Conservation (phyloP, 116 monocot genomes). For the Trichopus zeylanicus region DNA sequence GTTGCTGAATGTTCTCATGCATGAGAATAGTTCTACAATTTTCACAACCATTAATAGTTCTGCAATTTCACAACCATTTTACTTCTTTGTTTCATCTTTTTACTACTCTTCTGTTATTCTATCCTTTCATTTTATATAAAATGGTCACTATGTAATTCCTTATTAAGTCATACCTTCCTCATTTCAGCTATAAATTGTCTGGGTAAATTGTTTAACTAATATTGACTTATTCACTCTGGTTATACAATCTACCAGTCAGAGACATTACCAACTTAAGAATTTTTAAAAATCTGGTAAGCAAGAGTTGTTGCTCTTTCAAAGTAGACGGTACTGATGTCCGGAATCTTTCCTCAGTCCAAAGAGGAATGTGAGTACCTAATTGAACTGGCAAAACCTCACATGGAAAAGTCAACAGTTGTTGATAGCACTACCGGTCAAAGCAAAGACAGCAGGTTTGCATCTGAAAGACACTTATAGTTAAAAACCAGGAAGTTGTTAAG, state of each 20-base stretch:
- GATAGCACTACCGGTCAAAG: slow-evolving; percentile 56
- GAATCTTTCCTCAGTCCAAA: slow-evolving; percentile 35
- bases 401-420: slow-evolving; percentile 64
- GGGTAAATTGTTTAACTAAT: neutral
- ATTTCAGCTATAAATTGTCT: neutral
- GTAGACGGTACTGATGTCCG: neutral
- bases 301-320: neutral
- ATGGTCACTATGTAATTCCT: too few relatives aligned
- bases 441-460: slow-evolving; percentile 58
- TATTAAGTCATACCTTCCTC: neutral
- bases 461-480: neutral
- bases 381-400: slow-evolving; percentile 50
- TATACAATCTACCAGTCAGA: neutral
- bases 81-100: too few relatives aligned
- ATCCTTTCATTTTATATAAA: too few relatives aligned
- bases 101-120: too few relatives aligned
- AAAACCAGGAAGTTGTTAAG: neutral
- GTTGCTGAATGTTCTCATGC: too few relatives aligned
- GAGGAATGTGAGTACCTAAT: slow-evolving; percentile 66
- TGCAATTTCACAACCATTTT: too few relatives aligned
- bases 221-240: neutral
- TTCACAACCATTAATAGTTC: too few relatives aligned
- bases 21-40: too few relatives aligned
- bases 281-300: neutral
- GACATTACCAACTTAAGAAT: neutral